Evolutionary conservation across 2,329 filamentous ascomycete species (phyloP), one percentile per base, ranked within the genome.

Genomic region (Endoconidiophora polonica): DNA sequence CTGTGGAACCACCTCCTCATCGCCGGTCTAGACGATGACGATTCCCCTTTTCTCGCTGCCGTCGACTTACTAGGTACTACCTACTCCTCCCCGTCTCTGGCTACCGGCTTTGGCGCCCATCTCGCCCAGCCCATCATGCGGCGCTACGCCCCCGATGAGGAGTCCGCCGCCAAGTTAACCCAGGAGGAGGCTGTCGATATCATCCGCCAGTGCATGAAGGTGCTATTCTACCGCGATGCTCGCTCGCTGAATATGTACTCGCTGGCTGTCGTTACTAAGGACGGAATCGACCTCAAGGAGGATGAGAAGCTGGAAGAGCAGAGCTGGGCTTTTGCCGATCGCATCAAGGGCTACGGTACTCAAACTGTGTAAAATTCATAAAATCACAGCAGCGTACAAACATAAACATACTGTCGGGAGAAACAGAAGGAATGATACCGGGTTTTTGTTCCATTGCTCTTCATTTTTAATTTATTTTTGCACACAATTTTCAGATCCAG

Each of bases 311-410:
- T 98, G 57, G 88, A 96, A 73, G 75, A 81, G 59, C 90, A 96
- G 75, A 95, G 87, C 75, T 96, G 90, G 91, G 87, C 85, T 47
- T 98, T 98, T 70, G 91, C 91, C 22, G 90, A 96, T 63, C 76
- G 81, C 59, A 95, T 98, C 65, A 83, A 79, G 66, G 91, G 91
- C 42, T 98, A 98, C 63, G 91, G 91, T 54, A 93, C 88, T 23
- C 88, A 96, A 72, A 73, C 68, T 43, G 74, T 77, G 10, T 78
- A 69, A 55, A 41, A 33, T 33, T 1, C 29, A 33, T 12, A 10
- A 33, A 9, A 33, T 33, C 29, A 33, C 29, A 12, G 9, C 29
- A 12, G 9, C 29, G 29, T 33, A 33, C 29, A 33, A 7, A 33
- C 29, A 33, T 29, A 29, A 9, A 29, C 26, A 29, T 33, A 33